Evolutionary conservation across 2,329 filamentous ascomycete genomes (phyloP).

Genomic region (Fusarium domesticum): DNA sequence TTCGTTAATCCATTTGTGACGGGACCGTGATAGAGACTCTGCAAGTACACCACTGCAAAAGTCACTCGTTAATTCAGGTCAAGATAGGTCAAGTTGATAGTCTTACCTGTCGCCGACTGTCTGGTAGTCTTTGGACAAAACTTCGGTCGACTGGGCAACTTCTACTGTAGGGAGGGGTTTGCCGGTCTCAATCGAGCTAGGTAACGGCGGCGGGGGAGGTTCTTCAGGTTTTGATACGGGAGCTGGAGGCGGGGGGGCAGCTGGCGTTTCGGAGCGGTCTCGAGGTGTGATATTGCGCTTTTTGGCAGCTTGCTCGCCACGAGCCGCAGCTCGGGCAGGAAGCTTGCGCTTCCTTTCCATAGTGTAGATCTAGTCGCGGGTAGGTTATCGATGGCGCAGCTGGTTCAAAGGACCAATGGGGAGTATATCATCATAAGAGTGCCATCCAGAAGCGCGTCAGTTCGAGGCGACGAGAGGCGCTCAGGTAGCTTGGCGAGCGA

Average conservation of each 20-base stretch:
- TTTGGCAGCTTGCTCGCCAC: conserved; percentile 58
- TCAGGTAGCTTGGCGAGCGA: background rate
- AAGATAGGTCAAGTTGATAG: background rate
- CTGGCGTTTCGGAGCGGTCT: conserved; percentile 49
- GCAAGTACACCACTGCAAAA: conserved; percentile 64
- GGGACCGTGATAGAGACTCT: conserved; percentile 71
- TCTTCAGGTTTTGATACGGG: conserved; percentile 29
- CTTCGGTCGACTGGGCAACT: conserved; percentile 60
- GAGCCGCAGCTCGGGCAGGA: conserved; percentile 59
- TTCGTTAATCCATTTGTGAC: conserved; percentile 68
- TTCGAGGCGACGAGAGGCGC: conserved; percentile 7
- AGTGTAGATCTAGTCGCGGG: conserved; percentile 11
- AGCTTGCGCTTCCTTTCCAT: conserved; percentile 68
- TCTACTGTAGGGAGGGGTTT: conserved; percentile 70
- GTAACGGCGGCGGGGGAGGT: conserved; percentile 47
- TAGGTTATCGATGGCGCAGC: conserved; percentile 12
- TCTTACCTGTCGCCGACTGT: conserved; percentile 67
- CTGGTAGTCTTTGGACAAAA: conserved; percentile 67
- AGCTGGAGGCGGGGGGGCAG: conserved; percentile 36
- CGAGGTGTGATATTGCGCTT: conserved; percentile 57
- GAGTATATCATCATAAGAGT: conserved; percentile 32
- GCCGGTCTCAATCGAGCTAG: conserved; percentile 60
- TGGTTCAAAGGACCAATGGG: conserved; percentile 20
- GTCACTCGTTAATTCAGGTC: conserved; percentile 20
- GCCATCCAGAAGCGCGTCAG: conserved; percentile 31